Conservation (phyloP, 805 yeast species). For the Metschnikowia hibisci region DNA sequence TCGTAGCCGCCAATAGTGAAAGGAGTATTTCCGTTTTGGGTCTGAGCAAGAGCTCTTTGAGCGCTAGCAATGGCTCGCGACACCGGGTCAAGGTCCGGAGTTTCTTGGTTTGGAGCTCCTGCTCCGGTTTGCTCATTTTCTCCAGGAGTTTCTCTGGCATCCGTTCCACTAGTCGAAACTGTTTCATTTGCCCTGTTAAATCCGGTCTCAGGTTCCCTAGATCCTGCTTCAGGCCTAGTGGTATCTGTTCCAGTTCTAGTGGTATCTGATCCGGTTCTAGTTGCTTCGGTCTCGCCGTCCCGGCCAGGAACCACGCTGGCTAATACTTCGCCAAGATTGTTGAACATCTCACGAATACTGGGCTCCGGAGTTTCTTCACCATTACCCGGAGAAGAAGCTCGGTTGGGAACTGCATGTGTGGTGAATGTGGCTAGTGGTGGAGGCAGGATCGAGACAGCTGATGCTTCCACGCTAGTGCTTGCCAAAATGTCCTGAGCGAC, state of each 20-base stretch:
- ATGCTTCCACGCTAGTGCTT: constrained; percentile 24
- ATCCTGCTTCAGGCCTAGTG: background rate
- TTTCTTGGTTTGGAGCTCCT: background rate
- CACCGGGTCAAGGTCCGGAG: background rate
- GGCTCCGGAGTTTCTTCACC: background rate
- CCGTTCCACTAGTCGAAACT: no score
- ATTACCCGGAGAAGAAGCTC: background rate
- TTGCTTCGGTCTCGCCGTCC: background rate
- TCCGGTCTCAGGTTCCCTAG: background rate
- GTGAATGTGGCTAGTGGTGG: constrained; percentile 1
- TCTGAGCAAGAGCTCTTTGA: background rate
- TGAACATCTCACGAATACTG: constrained; percentile 7
- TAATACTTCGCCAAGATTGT: constrained; percentile 13
- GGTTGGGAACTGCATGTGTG: background rate
- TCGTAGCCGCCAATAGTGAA: constrained; percentile 1
- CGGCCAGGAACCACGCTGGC: constrained; percentile 5
- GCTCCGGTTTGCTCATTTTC: background rate
- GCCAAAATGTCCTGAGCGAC: constrained; percentile 35
- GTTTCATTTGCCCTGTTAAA: no score
- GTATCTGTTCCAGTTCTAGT: background rate
- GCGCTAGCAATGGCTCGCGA: background rate
- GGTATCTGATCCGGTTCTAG: background rate
- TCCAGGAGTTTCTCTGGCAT: background rate
- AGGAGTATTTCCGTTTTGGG: background rate
- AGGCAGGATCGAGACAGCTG: constrained; percentile 14